Evolutionary conservation across 2,329 filamentous ascomycete genomes (phyloP).

Genomic region (Dendryphion nanum): DNA sequence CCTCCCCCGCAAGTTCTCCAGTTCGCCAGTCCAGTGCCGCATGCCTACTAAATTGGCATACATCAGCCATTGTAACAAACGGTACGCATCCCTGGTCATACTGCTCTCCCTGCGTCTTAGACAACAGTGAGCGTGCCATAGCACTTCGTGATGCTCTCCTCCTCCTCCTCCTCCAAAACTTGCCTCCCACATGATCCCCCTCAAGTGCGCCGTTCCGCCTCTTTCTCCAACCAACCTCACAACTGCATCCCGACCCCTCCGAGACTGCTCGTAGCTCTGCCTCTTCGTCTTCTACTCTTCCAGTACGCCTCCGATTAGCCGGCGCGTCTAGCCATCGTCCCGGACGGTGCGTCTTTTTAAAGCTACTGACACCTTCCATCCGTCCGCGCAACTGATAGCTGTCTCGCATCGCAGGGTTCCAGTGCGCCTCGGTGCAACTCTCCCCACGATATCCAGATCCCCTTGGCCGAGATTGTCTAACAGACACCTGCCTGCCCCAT

Average conservation of each 20-base stretch:
- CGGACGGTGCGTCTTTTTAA: conserved; percentile 20
- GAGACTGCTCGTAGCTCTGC: too few species aligned
- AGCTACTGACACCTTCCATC: conserved; percentile 33
- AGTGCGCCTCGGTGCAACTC: conserved; percentile 27
- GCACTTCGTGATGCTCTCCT: background rate
- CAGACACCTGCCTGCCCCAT: conserved; percentile 9
- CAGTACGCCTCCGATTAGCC: conserved; percentile 27
- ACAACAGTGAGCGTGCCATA: too few species aligned
- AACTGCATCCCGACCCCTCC: background rate
- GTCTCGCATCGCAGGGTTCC: conserved; percentile 22
- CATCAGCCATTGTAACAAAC: conserved; percentile 11
- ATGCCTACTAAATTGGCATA: conserved; percentile 9
- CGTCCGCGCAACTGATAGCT: conserved; percentile 35
- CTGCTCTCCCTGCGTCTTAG: too few species aligned
- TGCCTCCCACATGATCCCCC: conserved; percentile 14
- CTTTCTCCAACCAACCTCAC: conserved; percentile 4
- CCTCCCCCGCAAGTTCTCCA: conserved; percentile 7
- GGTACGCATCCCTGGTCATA: too few species aligned
- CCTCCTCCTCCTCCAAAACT: background rate
- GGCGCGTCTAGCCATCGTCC: conserved; percentile 17
- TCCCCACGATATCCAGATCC: conserved; percentile 26
- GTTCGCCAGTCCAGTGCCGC: conserved; percentile 5
- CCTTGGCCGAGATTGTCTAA: conserved; percentile 35
- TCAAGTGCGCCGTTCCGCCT: background rate
- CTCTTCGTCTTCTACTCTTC: too few species aligned